Conservation (phyloP, 768 basidiomycete genomes). For the Tricholoma matsutake region DNA sequence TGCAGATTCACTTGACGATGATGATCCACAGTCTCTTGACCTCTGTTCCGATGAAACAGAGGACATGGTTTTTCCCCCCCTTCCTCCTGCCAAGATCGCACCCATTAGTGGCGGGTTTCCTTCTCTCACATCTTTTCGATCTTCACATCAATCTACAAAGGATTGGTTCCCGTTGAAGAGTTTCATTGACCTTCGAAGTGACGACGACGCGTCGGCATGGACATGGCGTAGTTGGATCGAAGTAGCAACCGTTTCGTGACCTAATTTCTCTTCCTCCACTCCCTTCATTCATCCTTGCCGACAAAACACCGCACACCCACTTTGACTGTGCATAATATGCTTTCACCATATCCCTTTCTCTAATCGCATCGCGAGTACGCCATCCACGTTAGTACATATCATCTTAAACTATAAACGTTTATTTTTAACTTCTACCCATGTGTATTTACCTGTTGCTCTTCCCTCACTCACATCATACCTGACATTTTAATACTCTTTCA, state of each 20-base stretch:
- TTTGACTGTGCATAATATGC: neutral
- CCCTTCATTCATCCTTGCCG: too few species aligned
- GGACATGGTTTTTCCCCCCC: slow-evolving; percentile 36
- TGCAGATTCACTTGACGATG: slow-evolving; percentile 40
- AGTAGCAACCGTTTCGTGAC: slow-evolving; percentile 38
- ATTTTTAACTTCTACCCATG: neutral
- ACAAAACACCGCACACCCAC: neutral
- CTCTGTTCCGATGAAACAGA: slow-evolving; percentile 35
- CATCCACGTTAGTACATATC: neutral
- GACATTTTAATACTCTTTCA: neutral
- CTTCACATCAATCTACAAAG: slow-evolving; percentile 10
- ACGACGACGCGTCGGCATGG: slow-evolving; percentile 43
- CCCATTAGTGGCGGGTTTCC: slow-evolving; percentile 11
- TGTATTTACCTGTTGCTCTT: neutral
- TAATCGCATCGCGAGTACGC: neutral
- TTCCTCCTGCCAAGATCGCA: slow-evolving; percentile 14
- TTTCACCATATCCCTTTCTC: neutral
- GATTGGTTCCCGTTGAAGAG: slow-evolving; percentile 61
- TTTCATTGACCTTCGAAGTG: slow-evolving; percentile 58
- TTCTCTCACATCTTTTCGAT: slow-evolving; percentile 1
- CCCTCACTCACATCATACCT: neutral
- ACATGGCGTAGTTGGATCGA: slow-evolving; percentile 67
- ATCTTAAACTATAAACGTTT: slow-evolving; percentile 1
- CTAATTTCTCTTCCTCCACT: neutral
- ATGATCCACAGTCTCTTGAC: slow-evolving; percentile 34